phyloP scores from a whole-genome alignment of 2,329 filamentous ascomycete genomes.

The Thyridium curvatum region DNA sequence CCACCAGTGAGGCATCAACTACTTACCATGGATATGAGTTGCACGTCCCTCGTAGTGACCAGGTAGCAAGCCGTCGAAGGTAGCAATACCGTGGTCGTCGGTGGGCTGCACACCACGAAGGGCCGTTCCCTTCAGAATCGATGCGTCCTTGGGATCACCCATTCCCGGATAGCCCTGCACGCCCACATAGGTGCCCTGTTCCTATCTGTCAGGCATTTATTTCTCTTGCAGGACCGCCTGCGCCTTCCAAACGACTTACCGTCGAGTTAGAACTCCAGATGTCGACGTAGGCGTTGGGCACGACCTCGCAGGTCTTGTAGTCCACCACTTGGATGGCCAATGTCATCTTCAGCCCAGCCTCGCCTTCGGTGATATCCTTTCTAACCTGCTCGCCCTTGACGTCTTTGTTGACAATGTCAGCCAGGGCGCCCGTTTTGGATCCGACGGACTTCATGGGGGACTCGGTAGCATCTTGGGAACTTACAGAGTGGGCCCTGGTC shows the following conservation, averaged over 20 bases:
- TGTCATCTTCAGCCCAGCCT: constrained; percentile 39
- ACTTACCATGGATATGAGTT: constrained; percentile 28
- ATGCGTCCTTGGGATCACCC: constrained; percentile 22
- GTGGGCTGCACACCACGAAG: constrained; percentile 33
- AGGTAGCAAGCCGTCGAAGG: constrained; percentile 35
- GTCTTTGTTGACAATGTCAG: constrained; percentile 15
- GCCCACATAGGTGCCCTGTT: constrained; percentile 4
- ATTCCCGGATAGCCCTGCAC: constrained; percentile 9
- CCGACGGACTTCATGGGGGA: no score
- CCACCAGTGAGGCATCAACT: no score
- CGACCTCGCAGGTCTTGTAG: constrained; percentile 43
- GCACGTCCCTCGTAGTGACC: constrained; percentile 35
- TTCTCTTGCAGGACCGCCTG: constrained; percentile 30
- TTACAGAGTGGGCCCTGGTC: constrained; percentile 41
- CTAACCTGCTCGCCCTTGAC: constrained; percentile 43
- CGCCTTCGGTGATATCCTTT: constrained; percentile 37
- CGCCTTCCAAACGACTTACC: constrained; percentile 9
- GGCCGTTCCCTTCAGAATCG: constrained; percentile 17
- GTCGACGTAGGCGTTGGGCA: constrained; percentile 41
- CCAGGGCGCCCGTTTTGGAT: no score
- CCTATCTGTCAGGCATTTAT: not conserved
- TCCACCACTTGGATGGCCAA: constrained; percentile 48
- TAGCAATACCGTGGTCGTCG: constrained; percentile 29
- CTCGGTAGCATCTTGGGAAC: constrained; percentile 12
- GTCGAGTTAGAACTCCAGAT: constrained; percentile 30